phyloP scores from a whole-genome alignment of 352 stramenopile species.

The Phytophthora idaei region DNA sequence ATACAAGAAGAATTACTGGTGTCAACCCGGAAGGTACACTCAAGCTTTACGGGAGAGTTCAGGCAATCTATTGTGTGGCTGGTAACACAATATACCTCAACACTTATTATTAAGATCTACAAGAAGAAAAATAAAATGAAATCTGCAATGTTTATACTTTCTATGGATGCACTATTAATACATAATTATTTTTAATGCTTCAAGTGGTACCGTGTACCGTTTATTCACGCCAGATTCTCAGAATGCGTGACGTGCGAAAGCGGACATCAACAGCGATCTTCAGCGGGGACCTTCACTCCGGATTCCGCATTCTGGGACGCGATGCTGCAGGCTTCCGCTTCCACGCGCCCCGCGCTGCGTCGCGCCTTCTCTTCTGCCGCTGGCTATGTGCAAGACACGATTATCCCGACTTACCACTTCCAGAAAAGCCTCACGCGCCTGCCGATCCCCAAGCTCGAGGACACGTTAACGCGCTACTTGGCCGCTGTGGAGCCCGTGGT shows the following conservation, averaged over 20 bases:
- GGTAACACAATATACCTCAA: no score
- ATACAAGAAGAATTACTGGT: no score
- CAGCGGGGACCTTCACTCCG: constrained; percentile 12
- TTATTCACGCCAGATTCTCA: constrained; percentile 9
- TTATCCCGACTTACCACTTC: constrained; percentile 90
- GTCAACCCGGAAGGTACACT: no score
- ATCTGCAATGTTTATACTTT: no score
- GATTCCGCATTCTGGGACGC: constrained; percentile 3
- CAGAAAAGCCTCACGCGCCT: constrained; percentile 85
- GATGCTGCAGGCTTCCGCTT: constrained; percentile 5
- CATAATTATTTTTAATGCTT: no score
- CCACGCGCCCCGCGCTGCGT: constrained; percentile 5
- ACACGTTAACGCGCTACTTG: constrained; percentile 82
- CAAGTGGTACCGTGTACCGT: background rate
- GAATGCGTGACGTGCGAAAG: constrained; percentile 10
- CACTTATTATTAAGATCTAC: no score
- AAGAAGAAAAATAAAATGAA: no score
- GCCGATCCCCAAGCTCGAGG: constrained; percentile 89
- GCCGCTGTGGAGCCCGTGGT: constrained; percentile 79
- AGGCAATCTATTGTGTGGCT: no score
- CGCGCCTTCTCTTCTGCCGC: constrained; percentile 37
- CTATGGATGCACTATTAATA: no score
- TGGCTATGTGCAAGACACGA: constrained; percentile 83
- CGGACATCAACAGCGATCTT: constrained; percentile 18
- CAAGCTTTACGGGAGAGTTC: no score